These are phyloP conservation scores for Pleurotus tuber-regium DNA, from an alignment of 768 basidiomycete genomes.

Conservation along the genomic window DNA sequence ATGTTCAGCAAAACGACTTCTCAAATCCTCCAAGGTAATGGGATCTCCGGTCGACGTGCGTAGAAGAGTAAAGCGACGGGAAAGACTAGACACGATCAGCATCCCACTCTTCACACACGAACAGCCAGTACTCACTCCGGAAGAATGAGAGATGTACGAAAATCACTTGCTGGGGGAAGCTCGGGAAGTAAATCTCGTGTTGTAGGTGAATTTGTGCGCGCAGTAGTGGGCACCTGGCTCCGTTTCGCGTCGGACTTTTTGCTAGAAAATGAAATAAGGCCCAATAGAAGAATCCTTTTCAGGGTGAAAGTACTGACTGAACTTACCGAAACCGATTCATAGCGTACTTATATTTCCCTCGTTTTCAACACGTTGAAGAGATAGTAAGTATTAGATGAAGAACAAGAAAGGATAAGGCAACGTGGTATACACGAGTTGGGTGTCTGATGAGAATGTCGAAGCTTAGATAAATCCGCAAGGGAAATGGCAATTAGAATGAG, in stretches of 20 bases:
- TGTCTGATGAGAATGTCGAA: conserved; percentile 29
- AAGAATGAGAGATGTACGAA: conserved; percentile 83
- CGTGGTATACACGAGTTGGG: conserved; percentile 76
- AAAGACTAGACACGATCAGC: conserved; percentile 49
- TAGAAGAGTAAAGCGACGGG: conserved; percentile 79
- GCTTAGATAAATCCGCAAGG: conserved; percentile 27
- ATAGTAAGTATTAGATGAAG: conserved; percentile 28
- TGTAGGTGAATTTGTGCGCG: conserved; percentile 23
- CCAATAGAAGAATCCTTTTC: conserved; percentile 22
- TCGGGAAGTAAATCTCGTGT: conserved; percentile 44
- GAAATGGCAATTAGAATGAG: conserved; percentile 12
- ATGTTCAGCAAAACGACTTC: conserved; percentile 70
- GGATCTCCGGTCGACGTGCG: conserved; percentile 67
- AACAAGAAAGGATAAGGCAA: conserved; percentile 48
- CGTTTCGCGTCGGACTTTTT: conserved; percentile 77
- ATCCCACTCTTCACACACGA: conserved; percentile 9
- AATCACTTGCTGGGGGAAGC: conserved; percentile 70
- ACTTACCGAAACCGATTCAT: conserved; percentile 87
- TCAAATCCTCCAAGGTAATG: conserved; percentile 62
- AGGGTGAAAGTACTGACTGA: conserved; percentile 21
- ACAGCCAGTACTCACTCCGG: conserved; percentile 62
- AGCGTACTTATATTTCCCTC: conserved; percentile 39
- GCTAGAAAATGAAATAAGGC: conserved; percentile 36
- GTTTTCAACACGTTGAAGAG: conserved; percentile 66
- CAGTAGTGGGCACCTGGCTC: conserved; percentile 30